phyloP scores from a whole-genome alignment of 495 filamentous ascomycete genomes.

The Bacidia rubella region DNA sequence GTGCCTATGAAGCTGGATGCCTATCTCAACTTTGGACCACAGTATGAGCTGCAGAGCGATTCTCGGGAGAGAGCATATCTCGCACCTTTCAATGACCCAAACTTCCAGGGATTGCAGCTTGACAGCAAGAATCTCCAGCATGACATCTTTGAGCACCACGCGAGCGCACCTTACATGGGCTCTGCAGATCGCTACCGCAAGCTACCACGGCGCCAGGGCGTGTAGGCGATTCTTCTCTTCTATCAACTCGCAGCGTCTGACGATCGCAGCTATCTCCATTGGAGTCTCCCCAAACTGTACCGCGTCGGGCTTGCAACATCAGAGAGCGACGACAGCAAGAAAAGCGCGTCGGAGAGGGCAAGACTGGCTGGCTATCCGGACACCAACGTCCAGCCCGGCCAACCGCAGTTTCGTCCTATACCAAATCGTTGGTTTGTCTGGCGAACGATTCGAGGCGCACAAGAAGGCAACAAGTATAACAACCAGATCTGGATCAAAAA shows the following conservation, averaged over 20 bases:
- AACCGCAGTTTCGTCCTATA: neutral
- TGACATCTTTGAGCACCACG: neutral
- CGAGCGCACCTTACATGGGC: neutral
- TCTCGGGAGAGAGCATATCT: neutral
- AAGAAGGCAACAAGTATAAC: neutral
- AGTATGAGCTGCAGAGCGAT: neutral
- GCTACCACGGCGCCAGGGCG: neutral
- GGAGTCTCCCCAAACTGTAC: neutral
- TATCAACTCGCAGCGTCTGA: neutral
- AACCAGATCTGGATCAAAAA: neutral
- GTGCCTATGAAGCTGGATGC: slow-evolving; percentile 1
- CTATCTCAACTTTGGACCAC: neutral
- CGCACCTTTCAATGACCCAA: neutral
- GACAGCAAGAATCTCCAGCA: neutral
- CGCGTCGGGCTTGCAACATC: neutral
- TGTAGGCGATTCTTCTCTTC: neutral
- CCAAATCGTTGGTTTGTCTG: neutral
- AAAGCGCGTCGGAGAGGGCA: neutral
- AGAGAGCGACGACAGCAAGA: neutral
- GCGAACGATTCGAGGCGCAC: neutral
- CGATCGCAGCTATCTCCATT: neutral
- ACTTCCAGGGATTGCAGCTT: neutral
- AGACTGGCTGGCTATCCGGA: neutral
- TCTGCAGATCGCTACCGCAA: neutral
- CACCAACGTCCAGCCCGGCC: neutral